A percentile compares a stretch with the other conserved stretches of the same genome.
Conservation (phyloP, 192 early-diverging fungal genomes). For the Coemansia sp. region DNA sequence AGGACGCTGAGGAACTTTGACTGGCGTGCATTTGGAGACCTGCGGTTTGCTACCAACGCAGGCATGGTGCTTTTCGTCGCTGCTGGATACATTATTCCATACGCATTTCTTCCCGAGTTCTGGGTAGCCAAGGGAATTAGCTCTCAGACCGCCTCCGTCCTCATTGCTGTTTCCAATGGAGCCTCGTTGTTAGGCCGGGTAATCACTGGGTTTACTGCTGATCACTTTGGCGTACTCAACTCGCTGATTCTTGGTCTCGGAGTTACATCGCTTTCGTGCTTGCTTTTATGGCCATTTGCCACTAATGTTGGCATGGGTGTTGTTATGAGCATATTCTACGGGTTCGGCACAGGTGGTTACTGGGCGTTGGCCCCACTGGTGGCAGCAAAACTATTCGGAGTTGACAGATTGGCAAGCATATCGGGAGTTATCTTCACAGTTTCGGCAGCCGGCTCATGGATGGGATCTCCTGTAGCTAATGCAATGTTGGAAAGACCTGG, state of each 20-base stretch:
- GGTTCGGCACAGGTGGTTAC: constrained; percentile 39
- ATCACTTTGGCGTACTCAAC: constrained; percentile 49
- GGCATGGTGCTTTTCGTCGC: constrained; percentile 42
- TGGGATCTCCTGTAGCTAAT: constrained; percentile 35
- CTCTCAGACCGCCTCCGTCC: constrained; percentile 31
- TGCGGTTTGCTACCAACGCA: constrained; percentile 35
- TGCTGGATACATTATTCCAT: constrained; percentile 47
- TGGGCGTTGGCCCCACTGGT: constrained; percentile 50
- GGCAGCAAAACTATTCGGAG: constrained; percentile 44
- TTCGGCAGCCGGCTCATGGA: constrained; percentile 38
- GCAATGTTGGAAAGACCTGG: constrained; percentile 38
- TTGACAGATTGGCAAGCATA: constrained; percentile 39
- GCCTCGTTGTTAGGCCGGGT: constrained; percentile 44
- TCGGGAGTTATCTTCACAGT: constrained; percentile 40
- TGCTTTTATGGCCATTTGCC: constrained; percentile 47
- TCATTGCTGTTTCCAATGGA: constrained; percentile 50
- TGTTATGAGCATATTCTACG: constrained; percentile 36
- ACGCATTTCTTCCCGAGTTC: constrained; percentile 42
- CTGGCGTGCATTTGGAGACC: constrained; percentile 41
- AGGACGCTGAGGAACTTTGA: constrained; percentile 31
- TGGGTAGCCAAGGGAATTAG: constrained; percentile 43
- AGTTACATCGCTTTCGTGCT: constrained; percentile 18
- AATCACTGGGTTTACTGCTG: constrained; percentile 29
- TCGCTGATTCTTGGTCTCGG: constrained; percentile 23
- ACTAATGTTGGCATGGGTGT: constrained; percentile 32